Evolutionary conservation across 2,329 filamentous ascomycete species (phyloP), one percentile per base, ranked within the genome.

Genomic region (Cladosporium austrohemisphaericum): DNA sequence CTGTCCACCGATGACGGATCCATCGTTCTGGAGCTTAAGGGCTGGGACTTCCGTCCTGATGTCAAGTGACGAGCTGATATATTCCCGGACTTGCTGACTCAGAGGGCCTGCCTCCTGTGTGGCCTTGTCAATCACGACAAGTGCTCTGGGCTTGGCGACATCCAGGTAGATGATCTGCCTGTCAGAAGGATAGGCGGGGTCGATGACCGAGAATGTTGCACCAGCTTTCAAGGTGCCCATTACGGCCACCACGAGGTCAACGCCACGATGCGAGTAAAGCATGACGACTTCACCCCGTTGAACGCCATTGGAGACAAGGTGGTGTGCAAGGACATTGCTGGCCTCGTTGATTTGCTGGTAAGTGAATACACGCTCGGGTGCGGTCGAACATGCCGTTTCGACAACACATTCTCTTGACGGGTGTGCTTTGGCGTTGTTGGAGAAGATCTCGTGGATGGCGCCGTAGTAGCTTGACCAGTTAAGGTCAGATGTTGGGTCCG

Each of bases 311-410:
- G 84, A 76, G 47, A 86, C 79, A 16, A 96, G 76, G 63, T 95
- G 80, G 69, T 95, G 83, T 18, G 89, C 87, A 5, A 96, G 68
- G 14, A 81, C 76, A 65, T 94, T 94, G 23, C 88, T 86, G 0
- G 85, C 84, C 71, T 95, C 86, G 63, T 90, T 79, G 63, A 97
- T 95, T 62, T 95, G 88, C 56, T 76, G 75, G 68, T 96, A 97
- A 19, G 83, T 92, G 68, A 93, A 96, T 65, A 71, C 52, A 47
- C 67, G 61, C 48, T 62, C 54, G 8, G 61, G 57, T n/a, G 65
- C 59, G 6, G 58, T 75, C 67, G 49, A 69, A 5, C 75, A 76
- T 4, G 73, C 71, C 4, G 84, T 88, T 61, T 87, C 84, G 2
- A 85, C 75, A 3, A 88, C 82, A 59, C 84, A 88, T 49, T 78